Evolutionary conservation across 202 grass and related monocot species (phyloP).

Genomic region (Sporobolus alterniflorus): DNA sequence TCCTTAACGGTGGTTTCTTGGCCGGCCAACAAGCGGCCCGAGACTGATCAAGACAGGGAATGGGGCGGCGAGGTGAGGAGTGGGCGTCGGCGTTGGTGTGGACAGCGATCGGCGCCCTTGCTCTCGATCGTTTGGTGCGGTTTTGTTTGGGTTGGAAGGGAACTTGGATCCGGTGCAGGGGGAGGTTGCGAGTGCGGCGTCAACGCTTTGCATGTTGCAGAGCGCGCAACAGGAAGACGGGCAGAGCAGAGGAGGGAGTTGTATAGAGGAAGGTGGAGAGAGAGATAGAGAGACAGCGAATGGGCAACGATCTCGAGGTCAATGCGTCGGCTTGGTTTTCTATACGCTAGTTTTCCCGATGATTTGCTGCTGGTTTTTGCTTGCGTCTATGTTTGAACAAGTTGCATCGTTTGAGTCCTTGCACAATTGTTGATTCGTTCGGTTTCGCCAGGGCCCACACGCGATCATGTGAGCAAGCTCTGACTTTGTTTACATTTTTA

Average conservation of each 20-base stretch:
- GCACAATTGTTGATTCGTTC: neutral
- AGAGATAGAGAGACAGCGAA: too few relatives aligned
- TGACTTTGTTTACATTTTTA: constrained; percentile 11
- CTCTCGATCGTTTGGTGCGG: constrained; percentile 40
- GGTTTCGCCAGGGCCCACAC: constrained; percentile 1
- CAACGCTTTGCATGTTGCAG: constrained; percentile 62
- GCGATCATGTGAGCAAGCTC: constrained; percentile 9
- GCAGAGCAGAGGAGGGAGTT: neutral
- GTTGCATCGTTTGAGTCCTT: neutral
- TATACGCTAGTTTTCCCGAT: neutral
- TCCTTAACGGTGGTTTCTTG: constrained; percentile 11
- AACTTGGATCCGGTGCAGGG: constrained; percentile 28
- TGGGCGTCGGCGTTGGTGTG: constrained; percentile 26
- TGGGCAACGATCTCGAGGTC: constrained; percentile 35
- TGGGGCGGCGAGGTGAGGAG: constrained; percentile 19
- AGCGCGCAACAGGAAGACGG: neutral
- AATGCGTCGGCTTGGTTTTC: constrained; percentile 10
- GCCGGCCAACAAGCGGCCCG: neutral
- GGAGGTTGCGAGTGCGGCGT: constrained; percentile 48
- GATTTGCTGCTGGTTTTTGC: constrained; percentile 1
- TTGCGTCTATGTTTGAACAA: neutral
- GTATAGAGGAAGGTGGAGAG: neutral
- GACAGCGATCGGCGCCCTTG: constrained; percentile 5
- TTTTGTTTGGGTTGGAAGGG: constrained; percentile 45
- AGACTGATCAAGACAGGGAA: neutral